Evolutionary conservation across 148 eudicot genomes (phyloP).

Genomic region (Limonium bicolor): DNA sequence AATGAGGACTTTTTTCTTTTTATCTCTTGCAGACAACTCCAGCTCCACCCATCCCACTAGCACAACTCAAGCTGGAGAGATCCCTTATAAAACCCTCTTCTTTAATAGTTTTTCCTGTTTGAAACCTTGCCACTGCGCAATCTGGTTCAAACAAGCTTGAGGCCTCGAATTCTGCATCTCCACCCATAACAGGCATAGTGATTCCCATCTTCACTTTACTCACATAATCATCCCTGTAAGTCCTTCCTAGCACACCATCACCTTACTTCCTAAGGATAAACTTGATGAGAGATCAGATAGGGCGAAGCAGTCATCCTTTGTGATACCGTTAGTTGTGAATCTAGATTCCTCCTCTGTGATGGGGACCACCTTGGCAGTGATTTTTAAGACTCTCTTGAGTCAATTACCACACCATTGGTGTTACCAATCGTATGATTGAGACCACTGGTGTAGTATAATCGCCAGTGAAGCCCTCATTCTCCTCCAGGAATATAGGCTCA

Average conservation of each 20-base stretch:
- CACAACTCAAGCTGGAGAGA: too few species aligned
- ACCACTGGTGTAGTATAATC: slow-evolving; percentile 5
- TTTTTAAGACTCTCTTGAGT: slow-evolving; percentile 37
- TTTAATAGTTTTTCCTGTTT: too few species aligned
- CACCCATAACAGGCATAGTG: slow-evolving; percentile 52
- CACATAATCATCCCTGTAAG: slow-evolving; percentile 40
- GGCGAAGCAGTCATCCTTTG: too few species aligned
- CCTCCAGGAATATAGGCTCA: slow-evolving; percentile 14
- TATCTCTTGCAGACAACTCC: too few species aligned
- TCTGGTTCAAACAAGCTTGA: slow-evolving; percentile 41
- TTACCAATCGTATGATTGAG: slow-evolving; percentile 14
- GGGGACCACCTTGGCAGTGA: too few species aligned
- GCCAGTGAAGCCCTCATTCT: slow-evolving; percentile 28
- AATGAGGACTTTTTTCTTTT: too few species aligned
- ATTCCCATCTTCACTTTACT: slow-evolving; percentile 58
- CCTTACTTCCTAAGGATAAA: slow-evolving; percentile 38
- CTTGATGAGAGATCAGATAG: slow-evolving; percentile 50
- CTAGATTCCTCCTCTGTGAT: slow-evolving; percentile 31
- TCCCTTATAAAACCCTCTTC: too few species aligned
- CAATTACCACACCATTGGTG: slow-evolving; percentile 37
- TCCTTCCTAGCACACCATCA: slow-evolving; percentile 61
- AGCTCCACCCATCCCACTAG: too few species aligned
- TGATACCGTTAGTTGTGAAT: slow-evolving; percentile 54
- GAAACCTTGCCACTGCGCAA: slow-evolving; percentile 30
- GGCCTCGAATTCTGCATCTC: slow-evolving; percentile 38